Conservation (phyloP, 2,329 filamentous ascomycete genomes). For the Penicillium sclerotiorum region DNA sequence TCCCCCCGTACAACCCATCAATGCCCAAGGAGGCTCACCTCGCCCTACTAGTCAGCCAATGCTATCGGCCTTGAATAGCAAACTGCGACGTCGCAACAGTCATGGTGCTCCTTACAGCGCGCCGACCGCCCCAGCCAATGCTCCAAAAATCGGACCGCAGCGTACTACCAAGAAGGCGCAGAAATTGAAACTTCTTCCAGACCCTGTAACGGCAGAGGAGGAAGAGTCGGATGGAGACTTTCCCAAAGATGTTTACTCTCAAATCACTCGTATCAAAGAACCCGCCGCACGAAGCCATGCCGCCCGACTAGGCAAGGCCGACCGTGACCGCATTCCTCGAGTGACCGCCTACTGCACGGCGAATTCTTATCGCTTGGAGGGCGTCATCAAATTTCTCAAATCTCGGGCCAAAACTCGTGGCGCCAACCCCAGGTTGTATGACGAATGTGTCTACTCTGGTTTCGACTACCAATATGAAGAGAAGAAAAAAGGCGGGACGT, state of each 20-base stretch:
- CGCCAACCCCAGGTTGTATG: constrained; percentile 86
- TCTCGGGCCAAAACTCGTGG: constrained; percentile 75
- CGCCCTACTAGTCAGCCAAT: constrained; percentile 56
- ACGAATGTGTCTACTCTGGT: constrained; percentile 96
- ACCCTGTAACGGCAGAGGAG: constrained; percentile 80
- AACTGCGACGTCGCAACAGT: constrained; percentile 82
- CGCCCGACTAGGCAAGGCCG: constrained; percentile 87
- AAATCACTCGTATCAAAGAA: constrained; percentile 97
- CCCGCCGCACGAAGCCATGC: constrained; percentile 90
- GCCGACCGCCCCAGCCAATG: constrained; percentile 41
- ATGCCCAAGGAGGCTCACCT: constrained; percentile 28
- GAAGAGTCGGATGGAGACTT: constrained; percentile 83
- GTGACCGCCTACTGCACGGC: constrained; percentile 98
- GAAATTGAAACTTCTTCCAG: constrained; percentile 95
- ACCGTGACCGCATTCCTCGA: constrained; percentile 80
- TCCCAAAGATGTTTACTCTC: constrained; percentile 92
- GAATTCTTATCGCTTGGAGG: constrained; percentile 86
- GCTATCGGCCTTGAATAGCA: constrained; percentile 82
- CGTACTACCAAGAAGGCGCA: constrained; percentile 93
- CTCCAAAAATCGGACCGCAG: constrained; percentile 85
- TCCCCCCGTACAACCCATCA: constrained; percentile 36
- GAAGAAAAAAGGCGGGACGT: constrained; percentile 34
- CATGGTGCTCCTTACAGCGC: constrained; percentile 62
- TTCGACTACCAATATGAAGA: constrained; percentile 73
- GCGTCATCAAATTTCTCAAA: constrained; percentile 87